Evolutionary conservation across 768 basidiomycete species (phyloP).

Genomic region (Megacollybia marginata): DNA sequence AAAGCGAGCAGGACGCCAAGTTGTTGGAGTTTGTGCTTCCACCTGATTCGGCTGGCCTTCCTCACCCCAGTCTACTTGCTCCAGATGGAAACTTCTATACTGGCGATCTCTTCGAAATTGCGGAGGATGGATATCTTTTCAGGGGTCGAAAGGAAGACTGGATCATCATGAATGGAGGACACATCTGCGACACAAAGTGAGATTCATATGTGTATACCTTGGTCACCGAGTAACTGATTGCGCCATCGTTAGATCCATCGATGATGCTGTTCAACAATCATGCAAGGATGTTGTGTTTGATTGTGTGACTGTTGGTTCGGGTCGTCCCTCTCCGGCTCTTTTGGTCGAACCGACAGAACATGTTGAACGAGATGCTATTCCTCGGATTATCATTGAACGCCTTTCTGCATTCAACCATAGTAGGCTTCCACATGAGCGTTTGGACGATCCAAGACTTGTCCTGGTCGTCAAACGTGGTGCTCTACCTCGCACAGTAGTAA

Average conservation of each 20-base stretch:
- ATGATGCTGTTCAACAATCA: background rate
- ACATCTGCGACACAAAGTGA: background rate
- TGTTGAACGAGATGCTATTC: background rate
- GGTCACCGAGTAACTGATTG: too few species aligned
- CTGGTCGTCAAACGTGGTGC: background rate
- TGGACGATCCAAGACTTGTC: background rate
- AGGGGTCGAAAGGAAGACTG: background rate
- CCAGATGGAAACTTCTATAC: too few species aligned
- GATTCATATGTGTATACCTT: too few species aligned
- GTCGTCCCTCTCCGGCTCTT: too few species aligned
- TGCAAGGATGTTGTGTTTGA: background rate
- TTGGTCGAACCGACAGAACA: too few species aligned
- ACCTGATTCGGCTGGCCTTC: background rate
- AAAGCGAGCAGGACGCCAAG: too few species aligned
- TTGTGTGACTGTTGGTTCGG: too few species aligned
- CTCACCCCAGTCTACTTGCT: background rate
- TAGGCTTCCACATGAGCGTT: background rate
- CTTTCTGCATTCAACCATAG: background rate
- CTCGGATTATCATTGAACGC: background rate
- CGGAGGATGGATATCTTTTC: background rate
- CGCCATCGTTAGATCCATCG: background rate
- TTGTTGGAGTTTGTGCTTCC: background rate
- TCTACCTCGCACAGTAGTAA: background rate
- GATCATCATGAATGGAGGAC: background rate
- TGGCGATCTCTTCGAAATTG: background rate